phyloP scores from a whole-genome alignment of 108 stramenopile species.

The Aurantiochytrium sp. region DNA sequence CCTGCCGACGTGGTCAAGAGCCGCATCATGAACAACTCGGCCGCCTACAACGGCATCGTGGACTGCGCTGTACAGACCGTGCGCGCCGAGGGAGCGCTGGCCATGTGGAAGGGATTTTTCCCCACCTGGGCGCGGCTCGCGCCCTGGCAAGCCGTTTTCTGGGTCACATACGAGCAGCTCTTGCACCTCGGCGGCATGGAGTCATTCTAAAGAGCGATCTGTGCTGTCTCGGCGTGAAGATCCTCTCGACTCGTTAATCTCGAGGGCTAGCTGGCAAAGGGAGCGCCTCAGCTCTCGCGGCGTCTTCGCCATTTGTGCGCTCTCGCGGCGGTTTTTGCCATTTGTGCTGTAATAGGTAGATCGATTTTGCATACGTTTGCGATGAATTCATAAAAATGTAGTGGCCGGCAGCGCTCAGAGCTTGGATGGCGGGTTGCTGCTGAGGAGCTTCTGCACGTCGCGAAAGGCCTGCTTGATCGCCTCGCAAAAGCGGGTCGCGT shows the following conservation, averaged over 20 bases:
- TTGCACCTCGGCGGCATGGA: neutral
- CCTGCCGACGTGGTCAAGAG: conserved; percentile 10
- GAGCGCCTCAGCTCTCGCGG: neutral
- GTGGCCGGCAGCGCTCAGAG: neutral
- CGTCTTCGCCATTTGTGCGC: too few species aligned
- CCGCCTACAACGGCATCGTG: neutral
- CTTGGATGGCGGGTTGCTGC: neutral
- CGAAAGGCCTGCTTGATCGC: neutral
- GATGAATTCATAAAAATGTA: too few species aligned
- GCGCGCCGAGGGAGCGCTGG: neutral
- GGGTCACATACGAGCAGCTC: neutral
- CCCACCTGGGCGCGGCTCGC: neutral
- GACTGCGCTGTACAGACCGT: neutral
- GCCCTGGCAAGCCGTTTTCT: neutral
- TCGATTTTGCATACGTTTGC: too few species aligned
- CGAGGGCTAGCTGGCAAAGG: too few species aligned
- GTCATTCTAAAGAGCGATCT: neutral
- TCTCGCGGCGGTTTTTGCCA: too few species aligned
- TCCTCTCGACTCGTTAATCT: too few species aligned
- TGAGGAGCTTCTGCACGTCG: neutral
- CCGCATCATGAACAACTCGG: neutral
- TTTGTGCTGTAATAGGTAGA: too few species aligned
- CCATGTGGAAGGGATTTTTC: conserved; percentile 4
- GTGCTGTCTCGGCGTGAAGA: too few species aligned
- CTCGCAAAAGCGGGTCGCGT: neutral